A percentile compares a stretch with the other conserved stretches of the same genome.
Conservation (phyloP, 345 rosid genomes). For the Mangifera indica region DNA sequence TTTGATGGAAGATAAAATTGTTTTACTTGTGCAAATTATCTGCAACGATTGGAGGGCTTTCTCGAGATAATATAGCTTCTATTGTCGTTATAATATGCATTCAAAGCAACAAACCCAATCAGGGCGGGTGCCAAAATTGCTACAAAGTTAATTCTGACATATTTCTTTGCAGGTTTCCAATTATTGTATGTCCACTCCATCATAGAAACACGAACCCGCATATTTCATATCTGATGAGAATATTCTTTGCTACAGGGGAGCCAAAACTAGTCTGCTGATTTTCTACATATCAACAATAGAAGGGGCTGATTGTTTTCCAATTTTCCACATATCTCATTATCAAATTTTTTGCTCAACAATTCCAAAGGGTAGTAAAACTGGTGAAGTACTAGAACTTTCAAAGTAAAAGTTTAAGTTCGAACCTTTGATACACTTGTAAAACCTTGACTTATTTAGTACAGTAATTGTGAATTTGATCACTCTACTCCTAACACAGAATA, state of each 20-base stretch:
- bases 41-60: no score
- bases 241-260: neutral
- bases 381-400: no score
- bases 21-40: no score
- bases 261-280: neutral
- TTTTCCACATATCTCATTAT: neutral
- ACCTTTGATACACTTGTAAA: no score
- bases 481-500: neutral
- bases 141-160: neutral
- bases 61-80: no score
- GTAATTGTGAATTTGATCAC: no score
- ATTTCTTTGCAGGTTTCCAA: neutral
- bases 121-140: neutral
- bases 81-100: no score
- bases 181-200: neutral
- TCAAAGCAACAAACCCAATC: neutral
- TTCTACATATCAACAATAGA: neutral
- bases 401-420: no score
- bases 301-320: neutral
- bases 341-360: neutral
- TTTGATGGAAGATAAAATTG: neutral
- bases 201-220: neutral
- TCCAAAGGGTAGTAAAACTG: no score
- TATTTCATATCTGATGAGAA: no score
- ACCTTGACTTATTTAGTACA: no score